Base-by-base conservation (phyloP, 352 stramenopile species). In the Globisporangium splendens region DNA sequence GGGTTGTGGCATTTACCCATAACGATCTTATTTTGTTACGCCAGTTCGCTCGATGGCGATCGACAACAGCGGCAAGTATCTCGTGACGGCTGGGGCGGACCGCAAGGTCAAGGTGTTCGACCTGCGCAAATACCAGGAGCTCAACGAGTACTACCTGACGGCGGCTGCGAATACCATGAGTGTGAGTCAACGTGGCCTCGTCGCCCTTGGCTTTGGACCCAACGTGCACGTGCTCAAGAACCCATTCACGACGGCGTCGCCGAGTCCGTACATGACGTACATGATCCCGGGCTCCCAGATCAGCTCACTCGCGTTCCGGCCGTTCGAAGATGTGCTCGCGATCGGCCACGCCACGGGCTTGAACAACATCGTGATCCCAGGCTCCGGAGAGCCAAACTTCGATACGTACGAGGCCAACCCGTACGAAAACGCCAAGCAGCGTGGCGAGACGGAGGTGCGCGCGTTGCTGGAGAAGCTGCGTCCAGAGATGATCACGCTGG, bases 331-430 rank as follows among this genome's bases (percentile, higher is more conserved):
- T 85, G 95, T 98, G 49, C 85, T 98, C 46, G 88, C 86, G 43
- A 82, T 99, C 59, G 97, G 97, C 31, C 97, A 99, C 67, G 55
- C 83, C 0, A 81, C 78, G 6, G 96, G 91, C 31, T 66, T 93
- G 43, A 73, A 80, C 60, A 93, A 82, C 43, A 75, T 96, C 18
- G 76, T 99, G 56, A 96, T 99, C 62, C 98, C 98, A 55, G 98
- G 98, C 42, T 81, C 93, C 18, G 98, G 97, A 47, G 97, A 99
- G 72, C 88, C 97, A 12, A 99, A 99, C 83, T 97, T 99, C 39
- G 98, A 99, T 73, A 97, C 96, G 20, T 98, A 97, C 65, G 97
- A 98, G 65, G 96, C 96, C 39, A 99, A 99, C 73, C 97, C 97
- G 61, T 99, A 94, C 77, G 81, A 98, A 69, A 98, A 96, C 67